phyloP scores from a whole-genome alignment of 495 filamentous ascomycete genomes.

The Symbiotaphrina buchneri region DNA sequence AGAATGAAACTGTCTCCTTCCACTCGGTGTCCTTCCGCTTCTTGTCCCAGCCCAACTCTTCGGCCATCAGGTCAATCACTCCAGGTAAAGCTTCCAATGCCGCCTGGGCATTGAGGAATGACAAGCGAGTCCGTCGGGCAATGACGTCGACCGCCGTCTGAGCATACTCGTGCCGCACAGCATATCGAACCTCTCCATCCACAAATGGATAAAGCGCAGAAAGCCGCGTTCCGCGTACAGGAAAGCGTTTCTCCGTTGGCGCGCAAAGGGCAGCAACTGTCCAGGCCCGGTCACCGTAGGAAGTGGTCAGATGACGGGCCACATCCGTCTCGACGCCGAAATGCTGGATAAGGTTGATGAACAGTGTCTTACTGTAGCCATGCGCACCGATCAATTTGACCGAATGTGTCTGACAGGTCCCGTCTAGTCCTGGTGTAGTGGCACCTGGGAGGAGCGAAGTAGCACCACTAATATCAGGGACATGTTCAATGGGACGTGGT shows the following conservation, averaged over 20 bases:
- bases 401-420: constrained; percentile 75
- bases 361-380: constrained; percentile 83
- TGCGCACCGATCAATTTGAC: constrained; percentile 84
- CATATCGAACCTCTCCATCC: constrained; percentile 90
- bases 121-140: constrained; percentile 66
- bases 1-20: constrained; percentile 55
- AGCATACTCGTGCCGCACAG: constrained; percentile 76
- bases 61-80: constrained; percentile 83
- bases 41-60: constrained; percentile 66
- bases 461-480: constrained; percentile 58
- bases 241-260: constrained; percentile 68
- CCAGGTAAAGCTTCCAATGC: constrained; percentile 73
- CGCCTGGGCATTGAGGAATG: constrained; percentile 90
- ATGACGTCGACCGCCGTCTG: constrained; percentile 86
- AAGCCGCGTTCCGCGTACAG: constrained; percentile 67
- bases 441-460: constrained; percentile 53
- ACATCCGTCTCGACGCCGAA: constrained; percentile 92
- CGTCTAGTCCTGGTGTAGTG: constrained; percentile 56
- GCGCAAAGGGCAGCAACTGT: constrained; percentile 69
- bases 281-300: constrained; percentile 94
- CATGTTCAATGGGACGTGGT: constrained; percentile 28
- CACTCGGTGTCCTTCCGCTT: constrained; percentile 64
- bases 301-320: constrained; percentile 68
- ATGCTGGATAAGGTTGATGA: constrained; percentile 96
- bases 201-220: constrained; percentile 76